These are phyloP conservation scores for Aspergillus proliferans DNA, from an alignment of 2,329 filamentous ascomycete species.

Conservation along the genomic window DNA sequence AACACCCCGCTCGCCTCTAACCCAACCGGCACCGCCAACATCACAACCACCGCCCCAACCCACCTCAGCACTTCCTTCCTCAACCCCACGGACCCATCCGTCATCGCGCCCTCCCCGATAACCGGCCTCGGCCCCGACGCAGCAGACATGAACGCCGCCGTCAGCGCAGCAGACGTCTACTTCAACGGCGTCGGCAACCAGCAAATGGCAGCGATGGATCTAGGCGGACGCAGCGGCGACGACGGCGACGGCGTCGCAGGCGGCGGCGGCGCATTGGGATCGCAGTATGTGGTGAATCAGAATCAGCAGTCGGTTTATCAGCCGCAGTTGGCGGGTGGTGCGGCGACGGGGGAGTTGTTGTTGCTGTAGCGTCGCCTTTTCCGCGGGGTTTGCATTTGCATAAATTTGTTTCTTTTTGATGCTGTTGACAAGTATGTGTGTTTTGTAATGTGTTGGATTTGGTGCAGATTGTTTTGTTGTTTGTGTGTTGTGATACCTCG, in stretches of 20 bases:
- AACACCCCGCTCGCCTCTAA: slow-evolving; percentile 22
- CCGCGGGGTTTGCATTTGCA: neutral
- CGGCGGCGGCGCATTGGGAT: slow-evolving; percentile 47
- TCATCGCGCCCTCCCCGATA: slow-evolving; percentile 25
- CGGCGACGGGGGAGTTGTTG: slow-evolving; percentile 65
- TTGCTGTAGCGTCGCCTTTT: slow-evolving; percentile 45
- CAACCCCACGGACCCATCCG: slow-evolving; percentile 17
- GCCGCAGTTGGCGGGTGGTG: slow-evolving; percentile 57
- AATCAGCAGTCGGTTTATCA: slow-evolving; percentile 72
- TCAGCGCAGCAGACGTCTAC: slow-evolving; percentile 82
- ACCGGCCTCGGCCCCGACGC: slow-evolving; percentile 21
- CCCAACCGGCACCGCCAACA: slow-evolving; percentile 25
- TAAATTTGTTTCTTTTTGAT: no score
- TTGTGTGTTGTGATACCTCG: no score
- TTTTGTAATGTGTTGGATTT: no score
- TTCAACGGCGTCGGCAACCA: slow-evolving; percentile 71
- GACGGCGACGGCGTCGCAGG: slow-evolving; percentile 61
- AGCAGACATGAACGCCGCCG: slow-evolving; percentile 60
- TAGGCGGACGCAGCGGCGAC: slow-evolving; percentile 59
- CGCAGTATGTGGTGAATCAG: slow-evolving; percentile 68
- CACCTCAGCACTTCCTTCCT: slow-evolving; percentile 11
- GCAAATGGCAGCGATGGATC: slow-evolving; percentile 66
- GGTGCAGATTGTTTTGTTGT: no score
- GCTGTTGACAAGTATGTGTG: no score
- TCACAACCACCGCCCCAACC: slow-evolving; percentile 6